Conservation (phyloP, 768 basidiomycete species). For the Auricularia auricula-judae region DNA sequence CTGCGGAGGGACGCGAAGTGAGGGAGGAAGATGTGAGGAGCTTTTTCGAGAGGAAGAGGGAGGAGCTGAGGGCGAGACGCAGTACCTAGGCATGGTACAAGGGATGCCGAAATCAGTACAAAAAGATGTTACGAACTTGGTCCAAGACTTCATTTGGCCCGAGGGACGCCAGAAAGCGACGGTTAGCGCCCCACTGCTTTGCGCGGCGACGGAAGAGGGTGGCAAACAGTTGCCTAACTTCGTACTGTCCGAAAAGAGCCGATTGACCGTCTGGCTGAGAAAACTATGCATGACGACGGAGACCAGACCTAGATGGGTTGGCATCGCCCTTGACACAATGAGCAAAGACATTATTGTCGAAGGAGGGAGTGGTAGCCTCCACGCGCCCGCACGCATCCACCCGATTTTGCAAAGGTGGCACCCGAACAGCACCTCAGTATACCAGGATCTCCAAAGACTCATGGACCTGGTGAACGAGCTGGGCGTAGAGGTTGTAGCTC, state of each 20-base stretch:
- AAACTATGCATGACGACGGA: neutral
- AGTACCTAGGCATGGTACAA: slow-evolving; percentile 25
- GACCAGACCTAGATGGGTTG: neutral
- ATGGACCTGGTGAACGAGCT: neutral
- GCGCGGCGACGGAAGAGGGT: neutral
- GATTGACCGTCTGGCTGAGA: neutral
- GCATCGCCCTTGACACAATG: neutral
- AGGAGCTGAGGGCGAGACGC: slow-evolving; percentile 18
- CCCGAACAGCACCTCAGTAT: neutral
- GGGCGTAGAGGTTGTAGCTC: neutral
- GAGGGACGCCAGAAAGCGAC: neutral
- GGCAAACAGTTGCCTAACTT: neutral
- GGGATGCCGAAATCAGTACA: slow-evolving; percentile 23
- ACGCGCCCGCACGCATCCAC: neutral
- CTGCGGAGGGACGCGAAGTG: slow-evolving; percentile 64
- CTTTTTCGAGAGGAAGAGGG: slow-evolving; percentile 41
- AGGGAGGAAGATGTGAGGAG: slow-evolving; percentile 56
- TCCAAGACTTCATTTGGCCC: slow-evolving; percentile 19
- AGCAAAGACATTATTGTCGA: neutral
- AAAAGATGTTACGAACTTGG: slow-evolving; percentile 11
- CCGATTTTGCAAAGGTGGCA: neutral
- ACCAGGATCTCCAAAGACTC: neutral
- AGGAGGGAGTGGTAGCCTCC: neutral
- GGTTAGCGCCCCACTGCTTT: neutral
- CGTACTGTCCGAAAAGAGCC: neutral